Evolutionary conservation across 2,329 filamentous ascomycete genomes (phyloP), one percentile per base, ranked within the genome.

Genomic region (Aspergillus neotritici): DNA sequence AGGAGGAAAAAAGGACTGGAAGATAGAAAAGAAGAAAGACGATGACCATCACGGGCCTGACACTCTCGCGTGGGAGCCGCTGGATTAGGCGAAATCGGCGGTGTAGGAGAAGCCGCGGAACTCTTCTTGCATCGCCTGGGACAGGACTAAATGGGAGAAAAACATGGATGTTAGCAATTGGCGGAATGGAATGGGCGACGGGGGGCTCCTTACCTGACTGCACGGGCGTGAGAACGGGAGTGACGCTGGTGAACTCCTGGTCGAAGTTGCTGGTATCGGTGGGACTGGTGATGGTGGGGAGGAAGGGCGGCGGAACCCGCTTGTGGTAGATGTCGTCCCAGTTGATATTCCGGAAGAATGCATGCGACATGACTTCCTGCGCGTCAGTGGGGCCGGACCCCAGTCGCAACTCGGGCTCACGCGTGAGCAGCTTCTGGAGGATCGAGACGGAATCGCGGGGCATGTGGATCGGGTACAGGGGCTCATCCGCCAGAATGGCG

Each of bases 241-340:
- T 98, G 42, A 98, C 93, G 62, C 91, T 97, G 1, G 93, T 98
- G 65, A 98, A 98, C 66, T 98, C 93, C 36, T 87, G 88, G 65
- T 98, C 93, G 67, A 98, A 98, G 72, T 98, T 98, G 76, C 90
- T 96, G n/a, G 93, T 98, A 72, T 98, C 93, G 34, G 93, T 96
- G 7, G 90, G 80, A 64, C 80, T 94, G 70, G 86, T 93, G 59
- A 98, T 94, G 31, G 81, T 80, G 13, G 93, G 93, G 67, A 90
- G 69, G 73, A 96, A 97, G 1, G 93, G 93, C 41, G 93, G 86
- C 41, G 83, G 79, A 14, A 96, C 82, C 30, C 88, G 81, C 80
- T 97, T 98, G 72, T 96, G 80, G 67, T 96, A 97, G 49, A 98
- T 89, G 63, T 98, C 93, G 53, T 98, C 93, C 93, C 93, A 98